phyloP scores from a whole-genome alignment of 148 eudicot species.

The Salicornia ramosissima region DNA sequence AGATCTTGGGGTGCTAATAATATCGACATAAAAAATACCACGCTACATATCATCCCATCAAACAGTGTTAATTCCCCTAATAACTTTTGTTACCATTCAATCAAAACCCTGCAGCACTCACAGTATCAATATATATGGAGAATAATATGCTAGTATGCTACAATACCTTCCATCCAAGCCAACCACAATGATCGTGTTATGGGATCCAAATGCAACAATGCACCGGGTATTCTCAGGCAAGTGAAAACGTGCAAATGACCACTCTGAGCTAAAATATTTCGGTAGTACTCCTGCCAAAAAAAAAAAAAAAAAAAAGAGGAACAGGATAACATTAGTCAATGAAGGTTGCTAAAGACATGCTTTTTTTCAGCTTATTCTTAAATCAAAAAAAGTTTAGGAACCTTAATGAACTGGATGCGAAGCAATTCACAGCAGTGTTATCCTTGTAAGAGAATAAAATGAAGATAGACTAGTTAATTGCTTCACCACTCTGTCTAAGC shows the following conservation, averaged over 20 bases:
- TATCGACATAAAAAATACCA: no score
- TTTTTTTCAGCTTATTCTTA: neutral
- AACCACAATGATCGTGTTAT: conserved; percentile 60
- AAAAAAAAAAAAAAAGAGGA: conserved; percentile 9
- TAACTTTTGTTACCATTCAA: no score
- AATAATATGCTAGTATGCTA: neutral
- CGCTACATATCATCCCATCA: no score
- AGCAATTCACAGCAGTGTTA: neutral
- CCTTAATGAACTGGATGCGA: neutral
- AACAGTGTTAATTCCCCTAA: no score
- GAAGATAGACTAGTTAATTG: neutral
- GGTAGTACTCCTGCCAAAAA: conserved; percentile 66
- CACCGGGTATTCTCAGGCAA: conserved; percentile 61
- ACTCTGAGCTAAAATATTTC: conserved; percentile 91
- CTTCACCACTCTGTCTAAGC: neutral
- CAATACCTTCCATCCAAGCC: conserved; percentile 93
- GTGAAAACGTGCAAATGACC: conserved; percentile 96
- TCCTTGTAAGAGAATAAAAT: neutral
- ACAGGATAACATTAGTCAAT: conserved; percentile 6
- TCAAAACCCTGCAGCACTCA: no score
- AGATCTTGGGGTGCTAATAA: no score
- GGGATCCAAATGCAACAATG: conserved; percentile 83
- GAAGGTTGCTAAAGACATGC: neutral
- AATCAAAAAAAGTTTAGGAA: neutral
- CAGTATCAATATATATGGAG: no score